Percentiles rank a stretch among this genome's conserved stretches.
These are phyloP conservation scores for Scheffersomyces quercinus DNA, from an alignment of 1,139 yeast genomes.

Conservation along the genomic window DNA sequence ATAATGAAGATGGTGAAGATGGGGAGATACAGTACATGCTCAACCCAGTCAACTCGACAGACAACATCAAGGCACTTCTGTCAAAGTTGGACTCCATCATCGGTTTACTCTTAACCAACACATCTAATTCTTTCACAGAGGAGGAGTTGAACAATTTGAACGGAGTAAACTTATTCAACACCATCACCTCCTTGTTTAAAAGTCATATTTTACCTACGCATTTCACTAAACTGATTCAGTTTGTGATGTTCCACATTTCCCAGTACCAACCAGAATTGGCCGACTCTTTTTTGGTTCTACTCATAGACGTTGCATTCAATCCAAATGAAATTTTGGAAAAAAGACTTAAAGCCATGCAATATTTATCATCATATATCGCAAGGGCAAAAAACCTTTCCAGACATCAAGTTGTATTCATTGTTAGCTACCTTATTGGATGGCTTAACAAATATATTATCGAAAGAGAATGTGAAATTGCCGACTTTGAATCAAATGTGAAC, in stretches of 20 bases:
- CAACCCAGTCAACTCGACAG: constrained; percentile 47
- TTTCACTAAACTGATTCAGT: constrained; percentile 87
- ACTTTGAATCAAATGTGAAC: constrained; percentile 25
- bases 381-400: constrained; percentile 75
- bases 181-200: constrained; percentile 74
- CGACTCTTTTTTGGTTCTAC: constrained; percentile 79
- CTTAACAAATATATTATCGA: constrained; percentile 75
- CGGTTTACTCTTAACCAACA: constrained; percentile 51
- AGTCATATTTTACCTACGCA: constrained; percentile 88
- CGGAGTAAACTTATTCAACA: constrained; percentile 74
- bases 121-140: constrained; percentile 51
- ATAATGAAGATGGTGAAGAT: constrained; percentile 25
- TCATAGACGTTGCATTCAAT: constrained; percentile 79
- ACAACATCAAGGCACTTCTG: constrained; percentile 56
- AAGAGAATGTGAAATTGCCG: constrained; percentile 77
- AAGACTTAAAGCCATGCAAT: constrained; percentile 87
- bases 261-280: constrained; percentile 81
- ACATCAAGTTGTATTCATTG: constrained; percentile 74
- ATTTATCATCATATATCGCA: constrained; percentile 86
- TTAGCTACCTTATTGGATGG: constrained; percentile 82
- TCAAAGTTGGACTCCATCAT: constrained; percentile 71
- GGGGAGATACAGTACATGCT: constrained; percentile 44
- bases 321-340: constrained; percentile 68
- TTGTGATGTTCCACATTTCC: constrained; percentile 75
- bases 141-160: constrained; percentile 58